Base-by-base conservation (phyloP, 768 basidiomycete genomes). In the Pleurotus sapidus region DNA sequence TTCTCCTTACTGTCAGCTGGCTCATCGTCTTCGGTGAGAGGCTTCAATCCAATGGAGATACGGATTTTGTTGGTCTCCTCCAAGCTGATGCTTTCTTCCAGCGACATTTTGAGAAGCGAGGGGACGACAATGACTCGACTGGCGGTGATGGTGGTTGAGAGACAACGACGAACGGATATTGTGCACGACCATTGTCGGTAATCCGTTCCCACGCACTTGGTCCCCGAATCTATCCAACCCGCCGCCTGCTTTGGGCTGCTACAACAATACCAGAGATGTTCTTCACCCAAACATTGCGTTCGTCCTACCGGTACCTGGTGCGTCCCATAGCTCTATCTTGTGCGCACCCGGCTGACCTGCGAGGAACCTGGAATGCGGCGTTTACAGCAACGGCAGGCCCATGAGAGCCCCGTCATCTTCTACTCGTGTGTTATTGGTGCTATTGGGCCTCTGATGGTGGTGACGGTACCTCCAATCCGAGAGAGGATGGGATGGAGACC, bases 51-150 rank as follows among this genome's bases (percentile, higher is more conserved):
- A 39, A 97, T 82, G 4, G 88, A 89, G 58, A 96, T 84, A 75
- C 97, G 93, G 70, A 97, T 91, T 74, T 91, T 95, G 81, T 95
- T 95, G 38, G 94, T 95, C 78, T 95, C 93, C 67, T 95, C 93
- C 67, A 96, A 83, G 67, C 89, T 91, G 68, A 96, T 89, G 63
- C 90, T 88, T 72, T 91, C 85, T 77, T 93, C 89, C 88, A 91
- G 86, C 15, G 87, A 81, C 79, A 82, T 84, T 58, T 60, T 73
- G 67, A 57, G 34, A 50, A 30, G 49, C 61, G 43, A 58, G 46
- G 51, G 47, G 55, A 59, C 8, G 11, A 49, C 43, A 45, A 51
- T 43, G 62, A 56, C 69, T 65, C 63, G 61, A 67, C 64, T 11
- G 62, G 65, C 18, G 50, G 46, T 49, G 34, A 42, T 46, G 56